Evolutionary conservation across 768 basidiomycete species (phyloP), one percentile per base, ranked within the genome.

Genomic region (Leccinum rimulosum): DNA sequence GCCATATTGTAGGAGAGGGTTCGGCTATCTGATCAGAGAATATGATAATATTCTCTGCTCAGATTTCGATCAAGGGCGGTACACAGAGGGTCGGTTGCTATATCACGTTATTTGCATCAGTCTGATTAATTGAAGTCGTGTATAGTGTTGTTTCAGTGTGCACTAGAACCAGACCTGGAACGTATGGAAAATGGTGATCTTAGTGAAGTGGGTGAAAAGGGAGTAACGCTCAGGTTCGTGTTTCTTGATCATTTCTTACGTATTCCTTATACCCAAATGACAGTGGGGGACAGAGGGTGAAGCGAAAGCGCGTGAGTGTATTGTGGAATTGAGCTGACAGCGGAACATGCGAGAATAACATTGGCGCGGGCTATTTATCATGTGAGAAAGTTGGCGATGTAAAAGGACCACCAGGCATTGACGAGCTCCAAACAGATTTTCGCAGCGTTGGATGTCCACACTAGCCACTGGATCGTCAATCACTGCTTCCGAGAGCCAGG

Each of bases 131-230:
- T 28, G 7, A 48, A 31, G 33, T 30, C 28, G 4, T 19, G 5
- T 22, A 6, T 43, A 76, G 77, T 78, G 17, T 31, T 79, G 1
- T 57, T 68, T 45, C 76, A 77, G 47, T 78, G 77, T 56, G 76
- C 73, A 5, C 65, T 83, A 4, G 68, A 75, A 55, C 74, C 73
- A 33, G 82, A 83, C 65, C 58, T 83, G 14, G 72, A 68, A 38
- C 64, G 80, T 4, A 77, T 82, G 61, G 77, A 79, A 28, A 85
- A 85, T 25, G 86, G 87, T 0, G 88, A 89, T 65, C 66, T 76
- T 43, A 87, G 87, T 1, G 87, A 90, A 70, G 83, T 89, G 15
- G 87, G 88, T 5, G 87, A 88, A 67, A 86, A 84, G 66, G 87
- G 87, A 1, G 66, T 85, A 10, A 88, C 84, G 2, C 61, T 84